Percentiles rank a stretch among this genome's conserved stretches.
These are phyloP conservation scores for Filosporella fistucella DNA, from an alignment of 495 filamentous ascomycete genomes.

Conservation along the genomic window DNA sequence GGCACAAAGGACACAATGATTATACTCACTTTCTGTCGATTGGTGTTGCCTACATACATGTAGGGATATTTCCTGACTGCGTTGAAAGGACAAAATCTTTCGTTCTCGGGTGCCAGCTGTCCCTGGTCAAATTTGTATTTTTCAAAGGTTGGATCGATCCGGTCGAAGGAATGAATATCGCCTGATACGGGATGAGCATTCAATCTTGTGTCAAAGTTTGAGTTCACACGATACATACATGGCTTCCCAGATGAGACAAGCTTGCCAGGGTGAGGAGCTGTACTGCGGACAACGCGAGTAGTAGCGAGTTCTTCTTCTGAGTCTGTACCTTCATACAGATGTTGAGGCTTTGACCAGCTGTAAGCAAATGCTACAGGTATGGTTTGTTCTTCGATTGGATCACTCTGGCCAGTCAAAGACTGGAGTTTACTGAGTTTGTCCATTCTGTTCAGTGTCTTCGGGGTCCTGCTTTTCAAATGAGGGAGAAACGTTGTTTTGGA, in stretches of 20 bases:
- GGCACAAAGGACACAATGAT: not conserved
- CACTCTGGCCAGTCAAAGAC: conserved; percentile 3
- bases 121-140: conserved; percentile 11
- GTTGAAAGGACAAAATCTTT: conserved; percentile 54
- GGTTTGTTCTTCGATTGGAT: not conserved
- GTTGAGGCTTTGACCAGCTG: not conserved
- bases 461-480: no score
- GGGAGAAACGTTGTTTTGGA: no score
- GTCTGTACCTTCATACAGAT: conserved; percentile 22
- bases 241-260: not conserved
- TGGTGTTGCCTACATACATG: conserved; percentile 44
- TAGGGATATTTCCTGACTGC: conserved; percentile 57
- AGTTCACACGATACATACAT: not conserved
- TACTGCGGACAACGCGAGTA: no score
- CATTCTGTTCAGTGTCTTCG: conserved; percentile 17
- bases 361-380: not conserved
- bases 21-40: conserved; percentile 36
- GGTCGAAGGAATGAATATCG: not conserved
- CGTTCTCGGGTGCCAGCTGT: conserved; percentile 23
- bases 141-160: not conserved
- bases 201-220: not conserved
- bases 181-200: not conserved
- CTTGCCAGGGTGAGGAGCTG: no score
- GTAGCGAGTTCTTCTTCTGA: conserved; percentile 19
- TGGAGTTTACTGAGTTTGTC: conserved; percentile 15